A percentile compares a stretch with the other conserved stretches of the same genome.
Evolutionary conservation across 192 early-diverging fungal species (phyloP).

Genomic region (Phycomyces blakesleeanus): DNA sequence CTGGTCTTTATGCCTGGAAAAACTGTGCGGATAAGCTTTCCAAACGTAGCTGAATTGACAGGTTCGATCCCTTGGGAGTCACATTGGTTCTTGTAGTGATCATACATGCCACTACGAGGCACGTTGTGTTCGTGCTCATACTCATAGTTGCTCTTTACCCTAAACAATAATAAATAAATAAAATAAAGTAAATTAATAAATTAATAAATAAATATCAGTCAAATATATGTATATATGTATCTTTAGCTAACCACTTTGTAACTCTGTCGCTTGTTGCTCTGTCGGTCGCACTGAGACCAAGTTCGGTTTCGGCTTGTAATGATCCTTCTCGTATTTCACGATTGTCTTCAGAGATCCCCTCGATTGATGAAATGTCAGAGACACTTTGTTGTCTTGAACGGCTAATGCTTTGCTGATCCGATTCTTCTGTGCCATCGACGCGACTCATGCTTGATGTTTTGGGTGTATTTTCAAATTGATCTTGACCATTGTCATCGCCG

Average conservation of each 20-base stretch:
- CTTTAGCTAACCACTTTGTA: conserved; percentile 6
- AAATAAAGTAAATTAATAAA: neutral
- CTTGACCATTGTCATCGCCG: neutral
- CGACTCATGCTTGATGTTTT: too few relatives aligned
- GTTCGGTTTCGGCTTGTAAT: neutral
- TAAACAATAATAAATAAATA: too few relatives aligned
- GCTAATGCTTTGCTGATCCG: too few relatives aligned
- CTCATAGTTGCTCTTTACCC: conserved; percentile 43
- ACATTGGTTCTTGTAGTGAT: conserved; percentile 43
- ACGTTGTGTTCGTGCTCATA: conserved; percentile 36
- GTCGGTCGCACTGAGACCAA: conserved; percentile 1
- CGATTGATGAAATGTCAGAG: neutral
- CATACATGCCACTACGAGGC: conserved; percentile 42
- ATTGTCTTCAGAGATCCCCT: neutral
- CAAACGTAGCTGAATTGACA: conserved; percentile 51
- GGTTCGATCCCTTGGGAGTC: conserved; percentile 30
- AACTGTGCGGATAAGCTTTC: conserved; percentile 45
- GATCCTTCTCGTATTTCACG: neutral
- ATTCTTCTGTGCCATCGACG: too few relatives aligned
- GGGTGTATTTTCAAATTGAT: too few relatives aligned
- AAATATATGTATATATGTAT: neutral
- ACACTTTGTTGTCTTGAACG: too few relatives aligned
- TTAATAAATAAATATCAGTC: neutral
- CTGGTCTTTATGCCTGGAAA: conserved; percentile 49
- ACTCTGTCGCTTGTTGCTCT: conserved; percentile 10